phyloP scores from a whole-genome alignment of 306 rosid genomes.

The Prunus mume region DNA sequence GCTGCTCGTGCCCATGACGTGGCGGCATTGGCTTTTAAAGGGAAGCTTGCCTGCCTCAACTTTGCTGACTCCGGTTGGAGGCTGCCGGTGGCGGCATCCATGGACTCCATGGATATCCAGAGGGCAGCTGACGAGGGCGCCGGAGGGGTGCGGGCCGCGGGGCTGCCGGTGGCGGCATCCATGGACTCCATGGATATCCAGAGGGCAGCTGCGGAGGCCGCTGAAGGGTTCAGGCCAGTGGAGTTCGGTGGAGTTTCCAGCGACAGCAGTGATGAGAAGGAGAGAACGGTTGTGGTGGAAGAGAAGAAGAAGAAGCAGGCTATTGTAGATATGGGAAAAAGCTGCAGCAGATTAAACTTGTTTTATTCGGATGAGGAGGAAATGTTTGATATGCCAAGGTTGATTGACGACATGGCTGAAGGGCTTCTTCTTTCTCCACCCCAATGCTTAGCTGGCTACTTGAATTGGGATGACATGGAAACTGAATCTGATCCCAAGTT shows the following conservation, averaged over 20 bases:
- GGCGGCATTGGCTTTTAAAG: conserved; percentile 59
- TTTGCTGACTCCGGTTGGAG: conserved; percentile 71
- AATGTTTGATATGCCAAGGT: conserved; percentile 33
- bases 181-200: conserved; percentile 47
- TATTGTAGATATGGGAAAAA: background rate
- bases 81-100: conserved; percentile 40
- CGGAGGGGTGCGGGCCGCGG: too few relatives aligned
- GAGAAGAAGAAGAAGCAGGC: background rate
- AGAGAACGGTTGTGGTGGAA: background rate
- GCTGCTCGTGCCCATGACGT: conserved; percentile 92
- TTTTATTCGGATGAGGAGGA: conserved; percentile 33
- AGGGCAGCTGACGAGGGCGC: conserved; percentile 57
- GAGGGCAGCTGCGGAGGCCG: conserved; percentile 57
- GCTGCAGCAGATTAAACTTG: too few relatives aligned
- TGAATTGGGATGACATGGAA: conserved; percentile 28
- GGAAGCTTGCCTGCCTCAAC: conserved; percentile 66
- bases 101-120: conserved; percentile 44
- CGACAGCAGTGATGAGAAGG: background rate
- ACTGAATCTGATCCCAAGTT: conserved; percentile 3
- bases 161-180: conserved; percentile 42
- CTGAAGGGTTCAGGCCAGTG: conserved; percentile 31
- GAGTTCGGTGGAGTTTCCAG: conserved; percentile 8
- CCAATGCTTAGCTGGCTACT: background rate
- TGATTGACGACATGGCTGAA: conserved; percentile 46
- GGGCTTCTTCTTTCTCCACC: conserved; percentile 55